phyloP scores from a whole-genome alignment of 441 rosid genomes.

The Croton setiger region DNA sequence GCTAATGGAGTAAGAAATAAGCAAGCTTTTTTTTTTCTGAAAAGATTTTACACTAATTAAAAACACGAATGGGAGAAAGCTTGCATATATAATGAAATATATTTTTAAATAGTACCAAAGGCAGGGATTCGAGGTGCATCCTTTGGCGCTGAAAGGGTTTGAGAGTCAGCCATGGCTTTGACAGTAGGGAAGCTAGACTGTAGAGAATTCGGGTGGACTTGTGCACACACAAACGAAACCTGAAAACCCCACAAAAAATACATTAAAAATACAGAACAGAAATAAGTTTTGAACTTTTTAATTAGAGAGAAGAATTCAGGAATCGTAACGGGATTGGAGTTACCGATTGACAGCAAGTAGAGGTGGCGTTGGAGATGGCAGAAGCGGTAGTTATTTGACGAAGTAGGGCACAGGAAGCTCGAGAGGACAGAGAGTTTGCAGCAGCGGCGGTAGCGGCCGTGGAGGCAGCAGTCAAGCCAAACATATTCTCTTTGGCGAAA shows the following conservation, averaged over 20 bases:
- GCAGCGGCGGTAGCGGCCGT: conserved; percentile 6
- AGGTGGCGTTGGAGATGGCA: not conserved
- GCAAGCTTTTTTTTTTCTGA: not conserved
- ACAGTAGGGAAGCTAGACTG: conserved; percentile 33
- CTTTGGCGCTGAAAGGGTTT: conserved; percentile 30
- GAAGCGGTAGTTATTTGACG: not conserved
- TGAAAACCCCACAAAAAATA: not conserved
- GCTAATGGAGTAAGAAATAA: not conserved
- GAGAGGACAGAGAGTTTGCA: not conserved
- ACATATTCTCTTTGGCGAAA: not conserved
- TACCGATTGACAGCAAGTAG: conserved; percentile 13
- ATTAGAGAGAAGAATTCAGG: not conserved
- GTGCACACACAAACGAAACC: conserved; percentile 21
- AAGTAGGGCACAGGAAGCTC: not conserved
- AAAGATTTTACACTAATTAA: not conserved
- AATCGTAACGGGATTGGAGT: not conserved
- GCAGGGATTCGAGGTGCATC: conserved; percentile 31
- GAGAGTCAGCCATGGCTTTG: conserved; percentile 64
- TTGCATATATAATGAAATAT: not conserved
- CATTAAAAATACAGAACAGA: too few relatives aligned
- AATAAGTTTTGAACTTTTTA: not conserved
- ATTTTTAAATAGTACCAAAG: conserved; percentile 44
- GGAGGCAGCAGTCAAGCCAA: conserved; percentile 3
- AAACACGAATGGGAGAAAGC: not conserved
- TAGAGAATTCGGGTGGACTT: too few relatives aligned